Evolutionary conservation across 805 yeast genomes (phyloP), one percentile per base, ranked within the genome.

Genomic region (Candida nanaspora): DNA sequence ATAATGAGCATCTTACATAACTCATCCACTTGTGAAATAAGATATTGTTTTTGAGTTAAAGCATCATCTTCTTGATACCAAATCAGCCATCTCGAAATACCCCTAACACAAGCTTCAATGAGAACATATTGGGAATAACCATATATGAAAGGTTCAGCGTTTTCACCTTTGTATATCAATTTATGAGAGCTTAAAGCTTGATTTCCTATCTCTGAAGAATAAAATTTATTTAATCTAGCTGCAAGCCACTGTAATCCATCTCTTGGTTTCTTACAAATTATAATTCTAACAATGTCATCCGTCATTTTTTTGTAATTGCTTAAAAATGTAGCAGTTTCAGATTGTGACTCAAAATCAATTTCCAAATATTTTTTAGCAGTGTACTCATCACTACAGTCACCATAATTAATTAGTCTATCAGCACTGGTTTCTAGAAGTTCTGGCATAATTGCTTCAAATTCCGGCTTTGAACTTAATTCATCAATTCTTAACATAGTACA

Each of bases 51-150:
- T 13, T 77, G 66, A 30, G 66, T 64, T 29, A 74, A 80, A 39
- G 75, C 70, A 41, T 72, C 70, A 34, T 70, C 72, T 6, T 78
- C 77, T 28, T 62, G 72, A 52, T 86, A 88, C 96, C 97, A 91
- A 15, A 87, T 79, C 52, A 86, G 78, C 98, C 99, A 94, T 55
- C 99, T 76, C 11, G 93, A 80, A 20, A 94, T 82, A 29, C 98
- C 98, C 44, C 95, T 75, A 27, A 93, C 76, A 49, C 94, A 82
- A 28, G 95, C 82, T 60, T 91, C 98, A 22, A 88, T 86, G 21
- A 88, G 78, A 55, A 80, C 81, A 45, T 93, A 79, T 56, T 88
- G 96, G 0, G 95, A 76, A 40, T 81, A 73, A 0, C 95, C 93
- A 45, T 78, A 73, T 33, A 83, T 72, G 55, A 76, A 85, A 5